These are phyloP conservation scores for Catenaria anguillulae DNA, from an alignment of 371 early-diverging fungal species.

Conservation along the genomic window DNA sequence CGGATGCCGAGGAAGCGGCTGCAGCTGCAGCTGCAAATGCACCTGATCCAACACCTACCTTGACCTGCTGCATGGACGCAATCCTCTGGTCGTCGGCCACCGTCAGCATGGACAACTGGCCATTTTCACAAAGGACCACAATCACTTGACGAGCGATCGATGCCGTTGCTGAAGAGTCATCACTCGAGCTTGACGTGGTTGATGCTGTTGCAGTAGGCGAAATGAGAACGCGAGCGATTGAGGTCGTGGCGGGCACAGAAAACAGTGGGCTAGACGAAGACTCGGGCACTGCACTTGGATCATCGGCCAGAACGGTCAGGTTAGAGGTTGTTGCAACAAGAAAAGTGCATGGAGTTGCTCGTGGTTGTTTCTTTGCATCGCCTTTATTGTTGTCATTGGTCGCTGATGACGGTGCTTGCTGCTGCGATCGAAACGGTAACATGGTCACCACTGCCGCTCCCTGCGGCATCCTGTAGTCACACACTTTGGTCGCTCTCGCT, in stretches of 20 bases:
- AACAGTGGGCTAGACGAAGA: neutral
- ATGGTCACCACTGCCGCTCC: neutral
- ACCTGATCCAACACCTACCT: slow-evolving; percentile 4
- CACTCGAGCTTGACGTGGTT: too few species aligned
- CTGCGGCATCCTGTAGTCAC: neutral
- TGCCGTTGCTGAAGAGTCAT: too few species aligned
- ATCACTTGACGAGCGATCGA: neutral
- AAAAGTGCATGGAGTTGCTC: neutral
- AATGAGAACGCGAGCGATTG: neutral
- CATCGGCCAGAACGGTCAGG: neutral
- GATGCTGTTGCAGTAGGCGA: neutral
- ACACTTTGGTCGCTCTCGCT: neutral
- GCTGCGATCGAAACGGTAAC: neutral
- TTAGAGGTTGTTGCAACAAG: neutral
- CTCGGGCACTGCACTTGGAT: neutral
- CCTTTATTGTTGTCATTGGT: neutral
- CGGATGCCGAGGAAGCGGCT: too few species aligned
- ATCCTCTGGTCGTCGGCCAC: neutral
- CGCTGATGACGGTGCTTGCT: neutral
- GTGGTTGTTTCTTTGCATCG: too few species aligned
- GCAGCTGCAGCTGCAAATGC: too few species aligned
- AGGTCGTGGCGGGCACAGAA: neutral
- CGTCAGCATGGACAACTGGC: neutral
- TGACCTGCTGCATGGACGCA: slow-evolving; percentile 1
- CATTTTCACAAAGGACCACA: neutral